phyloP scores from a whole-genome alignment of 1,284 basidiomycete genomes.

The Xerocomus minutiporus region DNA sequence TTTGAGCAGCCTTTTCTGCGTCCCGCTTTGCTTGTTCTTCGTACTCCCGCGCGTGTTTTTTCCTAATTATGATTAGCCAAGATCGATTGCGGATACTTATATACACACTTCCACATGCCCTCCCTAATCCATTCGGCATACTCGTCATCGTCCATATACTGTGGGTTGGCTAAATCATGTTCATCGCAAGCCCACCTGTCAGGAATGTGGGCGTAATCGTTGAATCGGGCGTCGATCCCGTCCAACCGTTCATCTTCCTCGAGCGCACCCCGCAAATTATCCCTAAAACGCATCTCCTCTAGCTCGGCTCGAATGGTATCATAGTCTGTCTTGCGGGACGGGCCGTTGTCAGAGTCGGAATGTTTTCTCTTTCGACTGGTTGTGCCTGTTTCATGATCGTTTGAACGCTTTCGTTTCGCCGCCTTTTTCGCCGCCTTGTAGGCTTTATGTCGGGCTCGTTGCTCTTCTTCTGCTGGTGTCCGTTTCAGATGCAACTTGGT shows the following conservation, averaged over 20 bases:
- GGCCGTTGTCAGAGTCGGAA: conserved; percentile 15
- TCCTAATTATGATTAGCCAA: conserved; percentile 37
- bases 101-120: conserved; percentile 72
- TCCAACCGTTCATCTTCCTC: conserved; percentile 67
- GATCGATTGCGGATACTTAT: not conserved
- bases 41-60: conserved; percentile 61
- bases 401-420: conserved; percentile 25
- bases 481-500: conserved; percentile 66
- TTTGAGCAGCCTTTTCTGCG: conserved; percentile 44
- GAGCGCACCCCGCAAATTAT: conserved; percentile 65
- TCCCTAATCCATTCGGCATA: conserved; percentile 76
- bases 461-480: conserved; percentile 64
- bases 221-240: conserved; percentile 55
- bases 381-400: not conserved
- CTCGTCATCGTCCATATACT: conserved; percentile 74
- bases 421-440: conserved; percentile 42
- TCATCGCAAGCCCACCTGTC: conserved; percentile 48
- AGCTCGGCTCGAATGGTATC: conserved; percentile 49
- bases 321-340: conserved; percentile 40
- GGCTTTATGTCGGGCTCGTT: conserved; percentile 47
- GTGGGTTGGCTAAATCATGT: conserved; percentile 45
- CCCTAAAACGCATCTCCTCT: conserved; percentile 61
- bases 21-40: conserved; percentile 57
- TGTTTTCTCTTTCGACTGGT: not conserved
- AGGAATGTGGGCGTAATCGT: conserved; percentile 65